Evolutionary conservation across 768 basidiomycete genomes (phyloP).

Genomic region (Lactifluus piperatus): DNA sequence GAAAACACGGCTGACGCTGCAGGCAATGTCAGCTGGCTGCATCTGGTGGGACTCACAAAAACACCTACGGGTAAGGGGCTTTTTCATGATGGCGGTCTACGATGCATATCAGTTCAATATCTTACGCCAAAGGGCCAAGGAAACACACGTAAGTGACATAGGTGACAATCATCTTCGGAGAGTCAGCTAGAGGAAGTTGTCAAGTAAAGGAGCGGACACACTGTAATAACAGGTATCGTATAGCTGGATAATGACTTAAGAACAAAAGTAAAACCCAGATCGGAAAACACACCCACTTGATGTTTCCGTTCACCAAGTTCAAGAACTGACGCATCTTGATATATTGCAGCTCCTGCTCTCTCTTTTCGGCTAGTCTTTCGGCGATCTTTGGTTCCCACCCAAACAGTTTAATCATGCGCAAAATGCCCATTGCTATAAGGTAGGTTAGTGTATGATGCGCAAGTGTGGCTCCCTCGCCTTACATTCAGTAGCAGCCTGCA

Average conservation of each 20-base stretch:
- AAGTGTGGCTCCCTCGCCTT: not conserved
- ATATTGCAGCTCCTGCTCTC: conserved; percentile 32
- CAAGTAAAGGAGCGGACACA: not conserved
- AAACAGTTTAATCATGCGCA: conserved; percentile 52
- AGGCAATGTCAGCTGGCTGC: not conserved
- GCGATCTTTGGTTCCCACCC: conserved; percentile 48
- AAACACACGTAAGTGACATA: conserved; percentile 28
- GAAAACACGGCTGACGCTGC: conserved; percentile 27
- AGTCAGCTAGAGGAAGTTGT: not conserved
- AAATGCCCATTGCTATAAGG: conserved; percentile 27
- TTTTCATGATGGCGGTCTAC: conserved; percentile 28
- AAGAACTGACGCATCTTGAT: conserved; percentile 31
- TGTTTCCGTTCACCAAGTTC: conserved; percentile 26
- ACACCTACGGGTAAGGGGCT: conserved; percentile 26
- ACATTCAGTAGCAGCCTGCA: conserved; percentile 39
- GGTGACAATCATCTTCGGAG: conserved; percentile 27
- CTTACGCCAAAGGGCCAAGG: not conserved
- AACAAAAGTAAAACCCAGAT: not conserved
- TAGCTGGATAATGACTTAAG: conserved; percentile 22
- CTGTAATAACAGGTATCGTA: conserved; percentile 33
- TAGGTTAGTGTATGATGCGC: not conserved
- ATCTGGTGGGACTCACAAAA: not conserved
- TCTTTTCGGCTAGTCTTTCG: conserved; percentile 26
- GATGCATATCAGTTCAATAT: not conserved
- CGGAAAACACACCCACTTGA: conserved; percentile 24